Conservation (phyloP, 805 yeast genomes). For the Saccharomycopsis babjevae region DNA sequence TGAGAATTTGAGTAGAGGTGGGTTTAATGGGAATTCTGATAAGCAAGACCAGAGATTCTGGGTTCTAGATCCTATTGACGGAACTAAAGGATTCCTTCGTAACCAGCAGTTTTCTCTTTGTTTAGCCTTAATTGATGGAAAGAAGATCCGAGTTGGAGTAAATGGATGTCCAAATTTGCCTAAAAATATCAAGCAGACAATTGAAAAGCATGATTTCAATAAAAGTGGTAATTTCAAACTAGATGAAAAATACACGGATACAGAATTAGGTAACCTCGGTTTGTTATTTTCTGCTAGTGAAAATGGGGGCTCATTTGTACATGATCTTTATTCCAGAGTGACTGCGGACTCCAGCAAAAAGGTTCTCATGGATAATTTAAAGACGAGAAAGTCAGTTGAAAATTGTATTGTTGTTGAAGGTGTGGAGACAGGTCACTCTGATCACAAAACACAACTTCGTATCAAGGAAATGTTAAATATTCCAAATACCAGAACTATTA, state of each 20-base stretch:
- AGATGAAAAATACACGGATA: background rate
- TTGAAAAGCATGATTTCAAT: slow-evolving; percentile 18
- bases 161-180: slow-evolving; percentile 94
- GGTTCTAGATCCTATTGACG: slow-evolving; percentile 98
- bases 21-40: slow-evolving; percentile 37
- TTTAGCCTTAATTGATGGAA: slow-evolving; percentile 78
- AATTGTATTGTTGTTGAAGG: slow-evolving; percentile 76
- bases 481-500: slow-evolving; percentile 48
- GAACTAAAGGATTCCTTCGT: slow-evolving; percentile 91
- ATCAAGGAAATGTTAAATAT: slow-evolving; percentile 62
- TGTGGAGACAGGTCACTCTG: slow-evolving; percentile 90
- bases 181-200: slow-evolving; percentile 32
- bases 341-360: background rate
- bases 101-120: slow-evolving; percentile 98
- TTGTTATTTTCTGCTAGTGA: slow-evolving; percentile 53
- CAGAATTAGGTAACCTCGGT: slow-evolving; percentile 28
- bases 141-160: slow-evolving; percentile 78
- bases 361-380: slow-evolving; percentile 33
- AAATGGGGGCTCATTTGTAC: slow-evolving; percentile 58
- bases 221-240: background rate
- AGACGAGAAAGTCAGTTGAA: slow-evolving; percentile 31
- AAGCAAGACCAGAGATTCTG: slow-evolving; percentile 77
- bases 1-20: background rate
- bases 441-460: slow-evolving; percentile 73
- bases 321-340: slow-evolving; percentile 11